phyloP scores from a whole-genome alignment of 1,284 basidiomycete species.

The Trichosporon inkin region DNA sequence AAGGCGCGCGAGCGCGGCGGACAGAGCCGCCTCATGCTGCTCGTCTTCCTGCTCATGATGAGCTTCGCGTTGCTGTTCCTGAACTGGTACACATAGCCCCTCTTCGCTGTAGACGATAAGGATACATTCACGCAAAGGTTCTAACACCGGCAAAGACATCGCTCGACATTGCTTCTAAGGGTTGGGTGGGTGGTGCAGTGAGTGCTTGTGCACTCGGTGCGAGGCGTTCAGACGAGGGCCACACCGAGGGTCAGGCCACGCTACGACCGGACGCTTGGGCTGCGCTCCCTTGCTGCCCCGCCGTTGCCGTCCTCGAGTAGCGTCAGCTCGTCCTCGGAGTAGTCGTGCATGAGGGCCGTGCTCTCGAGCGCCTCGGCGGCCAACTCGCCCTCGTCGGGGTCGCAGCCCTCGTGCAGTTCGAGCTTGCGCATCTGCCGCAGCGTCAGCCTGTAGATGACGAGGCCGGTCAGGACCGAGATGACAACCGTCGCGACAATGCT shows the following conservation, averaged over 20 bases:
- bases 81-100: conserved; percentile 53
- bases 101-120: not conserved
- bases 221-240: not conserved
- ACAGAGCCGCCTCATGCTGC: conserved; percentile 54
- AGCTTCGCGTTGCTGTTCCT: conserved; percentile 55
- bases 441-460: conserved; percentile 48
- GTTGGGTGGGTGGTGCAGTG: too few species aligned
- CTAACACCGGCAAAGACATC: not conserved
- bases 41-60: conserved; percentile 55
- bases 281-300: not conserved
- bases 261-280: not conserved
- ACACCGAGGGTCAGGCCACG: not conserved
- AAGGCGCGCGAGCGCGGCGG: conserved; percentile 55
- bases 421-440: conserved; percentile 47
- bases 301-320: not conserved
- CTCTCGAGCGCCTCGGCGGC: conserved; percentile 37
- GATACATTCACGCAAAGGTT: not conserved
- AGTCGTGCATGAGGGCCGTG: conserved; percentile 37
- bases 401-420: conserved; percentile 23
- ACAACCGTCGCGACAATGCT: conserved; percentile 35
- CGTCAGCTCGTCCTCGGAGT: conserved; percentile 25
- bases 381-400: conserved; percentile 30
- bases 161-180: not conserved
- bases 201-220: not conserved
- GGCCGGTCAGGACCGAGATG: conserved; percentile 41